Conservation (phyloP, 2,329 filamentous ascomycete genomes). For the Cytospora leucostoma region DNA sequence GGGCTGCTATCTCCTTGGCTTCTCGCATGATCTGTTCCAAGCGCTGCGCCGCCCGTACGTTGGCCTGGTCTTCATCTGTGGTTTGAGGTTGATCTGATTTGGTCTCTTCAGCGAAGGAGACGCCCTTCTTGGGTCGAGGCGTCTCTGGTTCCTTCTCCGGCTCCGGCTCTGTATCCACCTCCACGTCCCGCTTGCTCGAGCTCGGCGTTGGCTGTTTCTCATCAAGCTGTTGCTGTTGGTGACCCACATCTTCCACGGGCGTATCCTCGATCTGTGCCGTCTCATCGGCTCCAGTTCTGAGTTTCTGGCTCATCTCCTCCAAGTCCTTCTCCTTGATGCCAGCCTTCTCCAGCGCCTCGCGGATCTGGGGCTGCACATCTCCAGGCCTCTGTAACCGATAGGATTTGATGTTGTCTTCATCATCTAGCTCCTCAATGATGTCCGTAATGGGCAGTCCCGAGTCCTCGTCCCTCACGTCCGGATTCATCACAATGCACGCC, state of each 20-base stretch:
- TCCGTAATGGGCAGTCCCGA: slow-evolving; percentile 76
- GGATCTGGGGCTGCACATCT: slow-evolving; percentile 65
- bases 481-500: slow-evolving; percentile 59
- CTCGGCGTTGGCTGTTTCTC: background rate
- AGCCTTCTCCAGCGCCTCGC: slow-evolving; percentile 75
- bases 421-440: slow-evolving; percentile 89
- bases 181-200: background rate
- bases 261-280: slow-evolving; percentile 2
- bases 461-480: slow-evolving; percentile 65
- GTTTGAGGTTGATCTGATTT: slow-evolving; percentile 45
- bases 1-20: slow-evolving; percentile 56
- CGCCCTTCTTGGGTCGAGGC: slow-evolving; percentile 50
- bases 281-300: background rate
- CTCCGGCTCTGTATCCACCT: background rate
- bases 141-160: background rate
- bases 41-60: slow-evolving; percentile 47
- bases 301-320: slow-evolving; percentile 22
- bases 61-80: slow-evolving; percentile 31
- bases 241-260: slow-evolving; percentile 4
- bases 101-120: slow-evolving; percentile 64
- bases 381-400: slow-evolving; percentile 67
- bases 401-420: slow-evolving; percentile 81
- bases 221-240: background rate
- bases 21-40: slow-evolving; percentile 59
- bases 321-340: slow-evolving; percentile 53